Conservation (phyloP, 345 rosid genomes). For the Eucalyptus microcorys region DNA sequence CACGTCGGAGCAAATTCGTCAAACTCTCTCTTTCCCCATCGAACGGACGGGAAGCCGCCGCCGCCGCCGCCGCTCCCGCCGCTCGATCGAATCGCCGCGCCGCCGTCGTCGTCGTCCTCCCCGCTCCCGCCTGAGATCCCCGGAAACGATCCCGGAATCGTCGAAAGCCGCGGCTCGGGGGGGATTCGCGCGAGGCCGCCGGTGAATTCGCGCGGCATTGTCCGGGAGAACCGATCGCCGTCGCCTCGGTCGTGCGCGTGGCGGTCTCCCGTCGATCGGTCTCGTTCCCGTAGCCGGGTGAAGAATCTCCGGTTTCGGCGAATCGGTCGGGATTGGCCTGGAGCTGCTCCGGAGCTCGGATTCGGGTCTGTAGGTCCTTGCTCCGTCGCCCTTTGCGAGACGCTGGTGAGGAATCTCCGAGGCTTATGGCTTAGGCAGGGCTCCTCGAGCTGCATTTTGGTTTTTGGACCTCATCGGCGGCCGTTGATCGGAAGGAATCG, state of each 20-base stretch:
- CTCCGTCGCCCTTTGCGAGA: not conserved
- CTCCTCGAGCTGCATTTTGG: not conserved
- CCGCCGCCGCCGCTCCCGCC: not conserved
- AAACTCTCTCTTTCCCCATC: not conserved
- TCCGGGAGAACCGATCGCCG: not conserved
- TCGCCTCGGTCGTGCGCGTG: not conserved
- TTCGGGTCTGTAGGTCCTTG: not conserved
- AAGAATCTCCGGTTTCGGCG: not conserved
- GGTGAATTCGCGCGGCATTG: not conserved
- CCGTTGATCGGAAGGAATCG: not conserved
- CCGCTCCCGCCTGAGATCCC: not conserved
- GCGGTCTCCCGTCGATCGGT: not conserved
- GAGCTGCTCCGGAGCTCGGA: conserved; percentile 2
- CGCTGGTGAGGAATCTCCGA: not conserved
- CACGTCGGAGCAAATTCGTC: not conserved
- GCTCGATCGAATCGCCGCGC: not conserved
- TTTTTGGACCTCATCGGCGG: not conserved
- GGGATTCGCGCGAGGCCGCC: not conserved
- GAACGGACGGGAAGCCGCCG: not conserved
- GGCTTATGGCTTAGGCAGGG: not conserved
- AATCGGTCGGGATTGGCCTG: not conserved
- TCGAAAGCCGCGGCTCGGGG: not conserved
- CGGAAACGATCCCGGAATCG: not conserved
- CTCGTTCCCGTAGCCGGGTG: not conserved
- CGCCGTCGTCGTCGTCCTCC: not conserved